phyloP scores from a whole-genome alignment of 2,329 filamentous ascomycete genomes.

The Plectosphaerella sp. region DNA sequence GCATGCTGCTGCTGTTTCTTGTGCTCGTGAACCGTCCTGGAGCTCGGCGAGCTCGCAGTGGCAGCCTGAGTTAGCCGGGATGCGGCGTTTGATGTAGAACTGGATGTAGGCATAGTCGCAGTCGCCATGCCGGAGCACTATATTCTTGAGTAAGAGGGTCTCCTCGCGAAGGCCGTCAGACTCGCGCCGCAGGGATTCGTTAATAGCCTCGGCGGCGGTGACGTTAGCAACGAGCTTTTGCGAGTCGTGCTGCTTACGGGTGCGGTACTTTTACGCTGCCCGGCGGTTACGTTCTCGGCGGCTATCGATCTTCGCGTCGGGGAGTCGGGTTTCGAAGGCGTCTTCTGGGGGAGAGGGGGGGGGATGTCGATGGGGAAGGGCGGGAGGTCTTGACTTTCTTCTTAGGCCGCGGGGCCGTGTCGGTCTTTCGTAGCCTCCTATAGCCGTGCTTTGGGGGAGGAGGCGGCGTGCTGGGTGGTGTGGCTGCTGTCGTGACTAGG shows the following conservation, averaged over 20 bases:
- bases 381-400: too few species aligned
- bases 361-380: too few species aligned
- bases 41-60: too few species aligned
- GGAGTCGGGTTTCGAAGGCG: neutral
- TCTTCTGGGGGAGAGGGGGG: too few species aligned
- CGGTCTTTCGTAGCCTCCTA: too few species aligned
- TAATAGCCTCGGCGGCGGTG: slow-evolving; percentile 9
- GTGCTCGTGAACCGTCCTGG: too few species aligned
- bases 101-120: slow-evolving; percentile 10
- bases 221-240: slow-evolving; percentile 8
- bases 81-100: slow-evolving; percentile 3
- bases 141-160: slow-evolving; percentile 10
- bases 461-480: too few species aligned
- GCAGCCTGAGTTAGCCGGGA: neutral
- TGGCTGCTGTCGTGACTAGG: too few species aligned
- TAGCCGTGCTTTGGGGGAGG: too few species aligned
- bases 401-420: too few species aligned
- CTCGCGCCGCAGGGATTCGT: slow-evolving; percentile 5
- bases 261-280: slow-evolving; percentile 9
- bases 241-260: slow-evolving; percentile 10
- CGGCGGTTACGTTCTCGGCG: slow-evolving; percentile 9
- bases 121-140: slow-evolving; percentile 9
- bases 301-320: neutral
- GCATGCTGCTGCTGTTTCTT: too few species aligned
- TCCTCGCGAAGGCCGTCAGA: slow-evolving; percentile 3